These are phyloP conservation scores for Cutaneotrichosporon arboriforme DNA, from an alignment of 1,284 basidiomycete genomes.

Conservation along the genomic window DNA sequence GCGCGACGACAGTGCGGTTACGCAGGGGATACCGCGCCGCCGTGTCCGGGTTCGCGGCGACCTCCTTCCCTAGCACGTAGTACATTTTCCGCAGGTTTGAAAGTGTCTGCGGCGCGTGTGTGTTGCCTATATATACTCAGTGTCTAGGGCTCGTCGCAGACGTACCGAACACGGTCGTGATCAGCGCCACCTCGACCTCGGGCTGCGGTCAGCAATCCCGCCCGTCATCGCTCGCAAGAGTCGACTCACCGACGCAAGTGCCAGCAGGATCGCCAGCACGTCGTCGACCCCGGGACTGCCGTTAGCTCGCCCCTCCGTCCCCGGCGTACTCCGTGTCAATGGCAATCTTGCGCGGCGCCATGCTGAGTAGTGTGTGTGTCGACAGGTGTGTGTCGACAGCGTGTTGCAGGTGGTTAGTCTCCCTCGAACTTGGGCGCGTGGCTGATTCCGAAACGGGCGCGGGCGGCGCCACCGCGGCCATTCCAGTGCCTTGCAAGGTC, in stretches of 20 bases:
- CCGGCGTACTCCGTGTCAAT: constrained; percentile 43
- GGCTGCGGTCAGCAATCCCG: constrained; percentile 50
- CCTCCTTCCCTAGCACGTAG: constrained; percentile 62
- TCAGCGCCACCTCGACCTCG: constrained; percentile 61
- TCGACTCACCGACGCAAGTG: constrained; percentile 28
- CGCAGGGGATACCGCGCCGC: constrained; percentile 60
- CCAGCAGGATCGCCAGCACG: constrained; percentile 60
- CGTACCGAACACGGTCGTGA: constrained; percentile 70
- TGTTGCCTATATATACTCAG: constrained; percentile 57
- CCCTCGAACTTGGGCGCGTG: too few species aligned
- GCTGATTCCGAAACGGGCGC: too few species aligned
- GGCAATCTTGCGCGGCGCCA: constrained; percentile 38
- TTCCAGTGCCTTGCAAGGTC: too few species aligned
- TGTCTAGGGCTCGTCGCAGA: too few species aligned
- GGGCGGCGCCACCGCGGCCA: too few species aligned
- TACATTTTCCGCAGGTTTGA: constrained; percentile 74
- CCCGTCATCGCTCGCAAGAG: constrained; percentile 16
- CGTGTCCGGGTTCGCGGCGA: constrained; percentile 58
- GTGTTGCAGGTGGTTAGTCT: too few species aligned
- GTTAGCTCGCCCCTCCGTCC: not conserved
- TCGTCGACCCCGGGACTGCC: constrained; percentile 73
- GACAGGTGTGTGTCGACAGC: too few species aligned
- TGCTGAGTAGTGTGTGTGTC: not conserved
- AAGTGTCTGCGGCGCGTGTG: constrained; percentile 53
- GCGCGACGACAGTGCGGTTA: constrained; percentile 60